These are phyloP conservation scores for Penicillium aurantiogriseum DNA, from an alignment of 2,329 filamentous ascomycete species.

Conservation along the genomic window DNA sequence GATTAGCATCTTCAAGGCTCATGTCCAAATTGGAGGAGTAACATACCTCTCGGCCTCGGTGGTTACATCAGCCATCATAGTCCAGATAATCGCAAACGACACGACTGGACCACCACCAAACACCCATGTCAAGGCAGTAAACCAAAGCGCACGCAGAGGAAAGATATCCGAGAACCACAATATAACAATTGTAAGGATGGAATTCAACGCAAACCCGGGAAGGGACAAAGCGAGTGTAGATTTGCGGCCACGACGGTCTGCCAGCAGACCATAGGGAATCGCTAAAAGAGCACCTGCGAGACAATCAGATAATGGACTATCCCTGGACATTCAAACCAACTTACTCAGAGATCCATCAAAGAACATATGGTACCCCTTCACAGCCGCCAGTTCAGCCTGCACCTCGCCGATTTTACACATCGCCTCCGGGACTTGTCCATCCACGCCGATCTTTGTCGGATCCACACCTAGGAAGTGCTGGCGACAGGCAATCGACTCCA, in stretches of 20 bases:
- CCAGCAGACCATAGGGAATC: slow-evolving; percentile 51
- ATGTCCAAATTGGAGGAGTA: background rate
- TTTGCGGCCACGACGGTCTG: slow-evolving; percentile 50
- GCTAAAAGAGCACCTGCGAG: slow-evolving; percentile 46
- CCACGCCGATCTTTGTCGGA: slow-evolving; percentile 42
- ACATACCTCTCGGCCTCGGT: slow-evolving; percentile 45
- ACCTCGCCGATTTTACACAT: slow-evolving; percentile 51
- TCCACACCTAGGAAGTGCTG: slow-evolving; percentile 46
- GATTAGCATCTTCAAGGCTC: slow-evolving; percentile 17
- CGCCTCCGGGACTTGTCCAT: slow-evolving; percentile 48
- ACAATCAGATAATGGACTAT: slow-evolving; percentile 2
- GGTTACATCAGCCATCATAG: slow-evolving; percentile 53
- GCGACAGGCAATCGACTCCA: slow-evolving; percentile 50
- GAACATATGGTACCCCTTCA: slow-evolving; percentile 52
- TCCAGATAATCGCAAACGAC: slow-evolving; percentile 48
- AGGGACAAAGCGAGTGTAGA: slow-evolving; percentile 45
- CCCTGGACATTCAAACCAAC: slow-evolving; percentile 5
- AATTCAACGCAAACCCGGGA: slow-evolving; percentile 41
- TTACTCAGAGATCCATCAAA: slow-evolving; percentile 46
- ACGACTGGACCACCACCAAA: slow-evolving; percentile 51
- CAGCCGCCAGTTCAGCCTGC: slow-evolving; percentile 50
- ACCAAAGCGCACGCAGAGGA: slow-evolving; percentile 50
- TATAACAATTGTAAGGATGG: slow-evolving; percentile 34
- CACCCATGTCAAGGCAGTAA: slow-evolving; percentile 47
- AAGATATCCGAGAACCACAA: slow-evolving; percentile 42